phyloP scores from a whole-genome alignment of 2,329 filamentous ascomycete species.

The Microcyclospora pomicola region DNA sequence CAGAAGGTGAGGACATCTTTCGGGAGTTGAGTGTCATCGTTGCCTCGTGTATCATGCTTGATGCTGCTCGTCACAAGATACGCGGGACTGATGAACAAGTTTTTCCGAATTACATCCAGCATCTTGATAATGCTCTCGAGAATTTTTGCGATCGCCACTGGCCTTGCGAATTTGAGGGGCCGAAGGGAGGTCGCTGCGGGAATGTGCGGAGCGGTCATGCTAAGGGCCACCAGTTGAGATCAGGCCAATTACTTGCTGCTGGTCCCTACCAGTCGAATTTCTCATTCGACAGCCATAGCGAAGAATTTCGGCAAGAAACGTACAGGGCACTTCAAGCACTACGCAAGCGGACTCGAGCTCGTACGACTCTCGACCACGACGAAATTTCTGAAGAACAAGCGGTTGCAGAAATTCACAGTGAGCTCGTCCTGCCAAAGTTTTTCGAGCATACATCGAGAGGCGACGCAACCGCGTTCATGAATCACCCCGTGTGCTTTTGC shows the following conservation, averaged over 20 bases:
- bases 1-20: constrained; percentile 23
- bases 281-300: constrained; percentile 12
- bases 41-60: constrained; percentile 35
- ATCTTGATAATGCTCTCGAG: constrained; percentile 23
- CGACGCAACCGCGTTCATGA: constrained; percentile 15
- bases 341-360: too few relatives aligned
- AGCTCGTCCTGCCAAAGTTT: constrained; percentile 11
- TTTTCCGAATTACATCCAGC: constrained; percentile 19
- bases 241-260: constrained; percentile 25
- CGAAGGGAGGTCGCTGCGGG: constrained; percentile 18
- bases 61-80: constrained; percentile 14
- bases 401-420: constrained; percentile 7
- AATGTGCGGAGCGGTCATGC: constrained; percentile 23
- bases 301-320: constrained; percentile 7
- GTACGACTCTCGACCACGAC: not conserved
- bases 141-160: constrained; percentile 26
- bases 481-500: constrained; percentile 30
- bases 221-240: constrained; percentile 23
- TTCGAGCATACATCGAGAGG: constrained; percentile 9
- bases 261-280: constrained; percentile 24
- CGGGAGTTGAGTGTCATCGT: constrained; percentile 28
- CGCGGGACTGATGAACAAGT: constrained; percentile 6
- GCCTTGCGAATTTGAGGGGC: constrained; percentile 5
- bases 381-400: constrained; percentile 5
- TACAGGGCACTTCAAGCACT: too few relatives aligned